These are phyloP conservation scores for Orbilia ellipsospora DNA, from an alignment of 2,329 filamentous ascomycete genomes.

Conservation along the genomic window DNA sequence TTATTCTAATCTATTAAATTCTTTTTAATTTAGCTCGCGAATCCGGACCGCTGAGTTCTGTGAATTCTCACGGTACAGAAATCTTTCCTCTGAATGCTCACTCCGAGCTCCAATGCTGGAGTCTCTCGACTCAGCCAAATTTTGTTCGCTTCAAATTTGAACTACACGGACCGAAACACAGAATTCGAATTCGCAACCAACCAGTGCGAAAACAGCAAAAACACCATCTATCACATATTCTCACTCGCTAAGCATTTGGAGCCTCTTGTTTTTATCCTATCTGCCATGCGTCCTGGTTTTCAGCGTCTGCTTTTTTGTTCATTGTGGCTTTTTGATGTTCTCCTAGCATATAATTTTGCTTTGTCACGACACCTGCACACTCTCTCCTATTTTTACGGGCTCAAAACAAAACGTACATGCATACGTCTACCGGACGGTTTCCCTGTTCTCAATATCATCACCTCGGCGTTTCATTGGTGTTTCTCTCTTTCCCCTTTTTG, in stretches of 20 bases:
- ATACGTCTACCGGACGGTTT: conserved; percentile 37
- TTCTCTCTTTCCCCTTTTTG: conserved; percentile 13
- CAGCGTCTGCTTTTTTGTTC: conserved; percentile 6
- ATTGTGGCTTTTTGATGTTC: conserved; percentile 7
- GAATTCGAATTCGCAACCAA: background rate
- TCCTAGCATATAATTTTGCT: conserved; percentile 27
- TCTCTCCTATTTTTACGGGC: conserved; percentile 2
- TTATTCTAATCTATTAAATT: conserved; percentile 43
- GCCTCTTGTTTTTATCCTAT: conserved; percentile 3
- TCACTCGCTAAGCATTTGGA: conserved; percentile 18
- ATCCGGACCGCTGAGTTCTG: conserved; percentile 34
- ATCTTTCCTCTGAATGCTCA: conserved; percentile 10
- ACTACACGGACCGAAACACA: background rate
- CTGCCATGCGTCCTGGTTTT: background rate
- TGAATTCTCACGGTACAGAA: background rate
- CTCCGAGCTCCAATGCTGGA: background rate
- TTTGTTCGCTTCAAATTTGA: background rate
- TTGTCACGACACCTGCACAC: conserved; percentile 32
- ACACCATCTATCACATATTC: conserved; percentile 10
- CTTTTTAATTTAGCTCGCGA: conserved; percentile 51
- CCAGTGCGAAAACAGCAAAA: background rate
- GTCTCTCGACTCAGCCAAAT: background rate
- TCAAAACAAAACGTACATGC: conserved; percentile 47
- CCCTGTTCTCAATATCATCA: conserved; percentile 19
- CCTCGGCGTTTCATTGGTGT: conserved; percentile 48